These are phyloP conservation scores for Panaeolus cyanescens DNA, from an alignment of 768 basidiomycete genomes.

Conservation along the genomic window DNA sequence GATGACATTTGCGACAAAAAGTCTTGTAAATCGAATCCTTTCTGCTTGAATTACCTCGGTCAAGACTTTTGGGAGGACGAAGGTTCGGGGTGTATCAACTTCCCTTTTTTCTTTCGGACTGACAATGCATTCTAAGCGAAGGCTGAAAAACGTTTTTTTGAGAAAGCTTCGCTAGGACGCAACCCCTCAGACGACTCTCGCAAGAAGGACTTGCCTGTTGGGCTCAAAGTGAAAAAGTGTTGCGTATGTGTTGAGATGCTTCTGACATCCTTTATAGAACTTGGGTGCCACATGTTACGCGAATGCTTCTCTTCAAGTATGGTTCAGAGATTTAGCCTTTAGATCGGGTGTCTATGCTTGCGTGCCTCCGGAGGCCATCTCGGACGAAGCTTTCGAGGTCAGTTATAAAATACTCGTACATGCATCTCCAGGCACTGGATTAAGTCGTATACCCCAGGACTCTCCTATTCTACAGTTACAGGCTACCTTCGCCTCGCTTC, in stretches of 20 bases:
- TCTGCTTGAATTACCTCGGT: slow-evolving; percentile 87
- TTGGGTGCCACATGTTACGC: slow-evolving; percentile 97
- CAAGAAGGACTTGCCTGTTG: slow-evolving; percentile 64
- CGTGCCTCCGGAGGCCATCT: slow-evolving; percentile 50
- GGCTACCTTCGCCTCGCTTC: slow-evolving; percentile 83
- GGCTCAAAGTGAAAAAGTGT: slow-evolving; percentile 58
- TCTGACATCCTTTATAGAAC: slow-evolving; percentile 52
- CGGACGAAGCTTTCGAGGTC: slow-evolving; percentile 44
- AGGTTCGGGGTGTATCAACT: slow-evolving; percentile 40
- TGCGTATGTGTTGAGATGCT: neutral
- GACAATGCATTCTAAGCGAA: slow-evolving; percentile 9
- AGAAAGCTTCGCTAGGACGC: slow-evolving; percentile 50
- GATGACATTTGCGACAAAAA: slow-evolving; percentile 55
- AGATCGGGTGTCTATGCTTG: slow-evolving; percentile 83
- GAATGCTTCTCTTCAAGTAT: slow-evolving; percentile 94
- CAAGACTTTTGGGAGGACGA: slow-evolving; percentile 80
- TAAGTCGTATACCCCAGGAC: slow-evolving; percentile 43
- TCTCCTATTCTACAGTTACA: slow-evolving; percentile 81
- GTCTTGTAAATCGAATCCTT: slow-evolving; percentile 73
- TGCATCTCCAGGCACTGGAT: neutral
- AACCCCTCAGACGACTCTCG: slow-evolving; percentile 56
- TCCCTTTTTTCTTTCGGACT: neutral
- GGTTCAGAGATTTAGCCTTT: slow-evolving; percentile 87
- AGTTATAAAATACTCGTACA: slow-evolving; percentile 1
- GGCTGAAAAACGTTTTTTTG: slow-evolving; percentile 47